Conservation (phyloP, 176 grass and related monocot genomes). For the Aegilops speltoides region DNA sequence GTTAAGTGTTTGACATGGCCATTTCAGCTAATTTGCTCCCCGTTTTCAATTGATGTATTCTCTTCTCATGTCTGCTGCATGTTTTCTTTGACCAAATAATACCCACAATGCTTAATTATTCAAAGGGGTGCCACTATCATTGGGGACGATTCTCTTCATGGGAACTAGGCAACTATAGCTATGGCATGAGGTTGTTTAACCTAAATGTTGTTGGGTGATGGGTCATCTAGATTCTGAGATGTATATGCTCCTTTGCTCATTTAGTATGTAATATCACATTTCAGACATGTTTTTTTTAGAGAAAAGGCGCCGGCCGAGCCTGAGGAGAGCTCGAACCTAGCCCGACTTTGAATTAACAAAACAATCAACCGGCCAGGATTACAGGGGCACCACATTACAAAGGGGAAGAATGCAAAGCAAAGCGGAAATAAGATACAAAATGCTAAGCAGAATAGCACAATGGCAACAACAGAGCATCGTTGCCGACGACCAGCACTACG, state of each 20-base stretch:
- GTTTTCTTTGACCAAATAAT: slow-evolving; percentile 42
- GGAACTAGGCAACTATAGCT: not conserved
- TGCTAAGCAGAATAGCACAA: too few relatives aligned
- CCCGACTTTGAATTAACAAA: too few relatives aligned
- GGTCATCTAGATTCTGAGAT: slow-evolving; percentile 8
- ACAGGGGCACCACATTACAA: too few relatives aligned
- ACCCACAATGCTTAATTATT: not conserved
- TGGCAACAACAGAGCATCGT: too few relatives aligned
- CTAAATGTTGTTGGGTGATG: slow-evolving; percentile 27
- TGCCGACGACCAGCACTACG: too few relatives aligned
- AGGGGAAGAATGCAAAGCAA: too few relatives aligned
- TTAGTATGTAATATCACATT: not conserved
- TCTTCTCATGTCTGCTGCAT: slow-evolving; percentile 20
- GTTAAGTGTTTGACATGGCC: slow-evolving; percentile 27
- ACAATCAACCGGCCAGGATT: too few relatives aligned
- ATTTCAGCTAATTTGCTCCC: slow-evolving; percentile 30
- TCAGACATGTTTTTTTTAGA: not conserved
- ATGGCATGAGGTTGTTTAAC: not conserved
- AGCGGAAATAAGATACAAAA: too few relatives aligned
- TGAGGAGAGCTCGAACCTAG: too few relatives aligned
- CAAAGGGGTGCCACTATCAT: not conserved
- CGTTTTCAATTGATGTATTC: not conserved
- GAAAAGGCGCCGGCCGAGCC: too few relatives aligned
- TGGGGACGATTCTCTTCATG: slow-evolving; percentile 13
- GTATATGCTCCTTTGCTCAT: not conserved